A percentile compares a stretch with the other conserved stretches of the same genome.
These are phyloP conservation scores for Clavulina sp. DNA, from an alignment of 768 basidiomycete genomes.

Conservation along the genomic window DNA sequence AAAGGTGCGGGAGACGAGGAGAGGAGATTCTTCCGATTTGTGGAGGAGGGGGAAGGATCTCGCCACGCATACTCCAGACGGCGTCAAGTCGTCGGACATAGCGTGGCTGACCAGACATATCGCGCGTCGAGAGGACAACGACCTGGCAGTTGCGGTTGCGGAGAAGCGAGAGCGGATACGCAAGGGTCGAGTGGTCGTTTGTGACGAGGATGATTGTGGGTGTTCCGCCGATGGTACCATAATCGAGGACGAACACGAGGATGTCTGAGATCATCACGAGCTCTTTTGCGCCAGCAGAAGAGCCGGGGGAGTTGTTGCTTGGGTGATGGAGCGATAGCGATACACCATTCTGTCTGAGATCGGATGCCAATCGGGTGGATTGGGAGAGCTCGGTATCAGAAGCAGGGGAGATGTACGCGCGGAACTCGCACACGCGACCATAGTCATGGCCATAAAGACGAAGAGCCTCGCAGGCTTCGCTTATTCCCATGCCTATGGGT, in stretches of 20 bases:
- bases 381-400: neutral
- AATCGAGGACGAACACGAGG: neutral
- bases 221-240: neutral
- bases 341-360: neutral
- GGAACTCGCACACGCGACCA: neutral
- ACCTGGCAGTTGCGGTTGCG: neutral
- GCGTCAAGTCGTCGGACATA: neutral
- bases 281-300: neutral
- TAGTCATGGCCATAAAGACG: neutral
- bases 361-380: neutral
- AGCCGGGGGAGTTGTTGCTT: neutral
- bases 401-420: neutral
- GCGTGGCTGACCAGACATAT: neutral
- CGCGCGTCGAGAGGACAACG: neutral
- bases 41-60: too few relatives aligned
- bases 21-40: too few relatives aligned
- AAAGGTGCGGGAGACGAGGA: too few relatives aligned
- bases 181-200: neutral
- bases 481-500: neutral
- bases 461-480: neutral
- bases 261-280: neutral
- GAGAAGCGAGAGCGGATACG: neutral
- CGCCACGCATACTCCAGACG: neutral
- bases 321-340: neutral
- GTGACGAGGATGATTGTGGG: neutral